Evolutionary conservation across 129 eudicot genomes (phyloP).

Genomic region (Tagetes erecta): DNA sequence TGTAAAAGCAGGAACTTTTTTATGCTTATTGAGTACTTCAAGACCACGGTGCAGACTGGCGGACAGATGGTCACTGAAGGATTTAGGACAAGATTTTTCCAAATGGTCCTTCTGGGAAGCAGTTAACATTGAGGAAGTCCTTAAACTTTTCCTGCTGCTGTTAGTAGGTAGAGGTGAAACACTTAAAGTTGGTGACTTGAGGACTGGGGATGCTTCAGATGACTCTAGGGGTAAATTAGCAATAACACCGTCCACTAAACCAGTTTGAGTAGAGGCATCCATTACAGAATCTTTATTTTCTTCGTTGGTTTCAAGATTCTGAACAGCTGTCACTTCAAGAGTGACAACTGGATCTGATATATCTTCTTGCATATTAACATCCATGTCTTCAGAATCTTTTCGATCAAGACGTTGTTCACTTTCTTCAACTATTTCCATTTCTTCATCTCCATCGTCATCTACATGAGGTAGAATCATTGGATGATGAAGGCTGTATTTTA

Average conservation of each 20-base stretch:
- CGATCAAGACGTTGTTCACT: slow-evolving; percentile 38
- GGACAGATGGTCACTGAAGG: slow-evolving; percentile 53
- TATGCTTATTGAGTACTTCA: slow-evolving; percentile 59
- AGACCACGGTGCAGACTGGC: slow-evolving; percentile 88
- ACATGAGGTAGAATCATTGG: slow-evolving; percentile 65
- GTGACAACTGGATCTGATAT: slow-evolving; percentile 40
- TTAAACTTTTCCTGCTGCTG: slow-evolving; percentile 71
- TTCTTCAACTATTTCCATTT: slow-evolving; percentile 87
- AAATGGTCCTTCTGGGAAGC: slow-evolving; percentile 57
- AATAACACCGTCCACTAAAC: slow-evolving; percentile 35
- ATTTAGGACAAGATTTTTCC: slow-evolving; percentile 29
- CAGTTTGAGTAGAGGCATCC: slow-evolving; percentile 36
- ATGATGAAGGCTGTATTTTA: slow-evolving; percentile 77
- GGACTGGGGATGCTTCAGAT: slow-evolving; percentile 49
- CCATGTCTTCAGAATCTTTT: slow-evolving; percentile 43
- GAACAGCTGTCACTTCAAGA: slow-evolving; percentile 22
- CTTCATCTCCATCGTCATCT: slow-evolving; percentile 90
- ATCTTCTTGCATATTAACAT: slow-evolving; percentile 69
- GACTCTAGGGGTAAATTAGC: slow-evolving; percentile 45
- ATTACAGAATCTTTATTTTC: slow-evolving; percentile 26
- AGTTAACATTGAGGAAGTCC: slow-evolving; percentile 57
- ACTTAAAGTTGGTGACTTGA: slow-evolving; percentile 74
- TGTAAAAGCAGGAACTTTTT: slow-evolving; percentile 49
- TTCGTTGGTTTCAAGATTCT: slow-evolving; percentile 18
- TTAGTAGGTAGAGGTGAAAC: slow-evolving; percentile 64